Evolutionary conservation across 306 rosid species (phyloP), one percentile per base, ranked within the genome.

Genomic region (Malus sieversii): DNA sequence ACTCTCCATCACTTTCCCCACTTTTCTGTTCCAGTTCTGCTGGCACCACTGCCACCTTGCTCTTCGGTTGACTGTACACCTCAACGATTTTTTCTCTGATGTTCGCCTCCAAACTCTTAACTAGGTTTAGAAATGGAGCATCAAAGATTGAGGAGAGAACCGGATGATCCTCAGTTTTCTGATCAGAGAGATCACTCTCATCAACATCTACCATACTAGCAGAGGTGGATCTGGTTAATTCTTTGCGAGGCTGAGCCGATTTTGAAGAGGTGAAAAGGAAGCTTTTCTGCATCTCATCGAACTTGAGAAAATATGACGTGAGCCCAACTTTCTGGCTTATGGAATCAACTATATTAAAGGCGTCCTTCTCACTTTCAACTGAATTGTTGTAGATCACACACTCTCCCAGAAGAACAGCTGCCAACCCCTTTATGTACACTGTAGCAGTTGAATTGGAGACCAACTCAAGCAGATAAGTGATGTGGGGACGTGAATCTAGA

Each of bases 311-410:
- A 82, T 87, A 95, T 20, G 89, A 82, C 23, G 96, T 89, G 44
- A 95, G 97, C 81, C 98, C 97, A 68, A 92, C 82, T 84, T 90
- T 92, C 88, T 92, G 96, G 85, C 97, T 85, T 75, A 92, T 82
- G 60, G 82, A 33, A 83, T 95, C 99, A 84, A 92, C 97, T 57
- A 92, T 67, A n/a, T 86, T 71, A 78, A 84, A 92, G 76, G 97
- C 93, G 79, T 90, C 93, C 77, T 80, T 89, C 78, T 90, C 93
- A 27, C 70, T 81, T 61, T 90, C 97, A 55, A 71, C 63, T 77
- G 92, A 89, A 71, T 87, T 90, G 79, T 92, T 95, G 84, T 84
- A 95, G 84, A 92, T 88, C 45, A 92, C 92, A 81, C 99, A 95
- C 80, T 92, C 99, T 74, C 99, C 99, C 83, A 95, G 84, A 78